phyloP scores from a whole-genome alignment of 106 monocot genomes.

The Dendrobium nobile region DNA sequence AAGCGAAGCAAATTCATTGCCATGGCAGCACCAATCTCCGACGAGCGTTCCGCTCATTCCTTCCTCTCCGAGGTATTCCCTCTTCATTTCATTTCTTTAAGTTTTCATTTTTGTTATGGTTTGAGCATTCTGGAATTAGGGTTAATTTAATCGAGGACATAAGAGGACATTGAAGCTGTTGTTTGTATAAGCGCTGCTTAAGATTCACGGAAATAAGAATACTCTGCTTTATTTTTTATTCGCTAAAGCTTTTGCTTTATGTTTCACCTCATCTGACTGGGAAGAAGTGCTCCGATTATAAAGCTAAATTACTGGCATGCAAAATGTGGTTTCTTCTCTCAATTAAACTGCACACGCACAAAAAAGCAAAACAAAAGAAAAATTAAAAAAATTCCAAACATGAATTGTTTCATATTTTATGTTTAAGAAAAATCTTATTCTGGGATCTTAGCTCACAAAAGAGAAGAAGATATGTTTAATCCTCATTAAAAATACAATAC shows the following conservation, averaged over 20 bases:
- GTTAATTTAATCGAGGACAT: not conserved
- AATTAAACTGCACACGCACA: too few relatives aligned
- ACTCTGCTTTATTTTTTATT: not conserved
- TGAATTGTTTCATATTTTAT: too few relatives aligned
- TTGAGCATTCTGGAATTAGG: not conserved
- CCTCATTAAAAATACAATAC: too few relatives aligned
- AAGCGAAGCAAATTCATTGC: conserved; percentile 92
- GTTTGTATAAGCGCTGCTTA: not conserved
- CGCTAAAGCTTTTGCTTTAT: not conserved
- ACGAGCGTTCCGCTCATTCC: conserved; percentile 75
- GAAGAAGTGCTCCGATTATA: not conserved
- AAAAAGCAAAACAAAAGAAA: too few relatives aligned
- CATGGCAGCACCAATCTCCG: conserved; percentile 62
- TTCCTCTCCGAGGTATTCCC: conserved; percentile 65
- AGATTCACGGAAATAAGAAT: not conserved
- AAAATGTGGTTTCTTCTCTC: too few relatives aligned
- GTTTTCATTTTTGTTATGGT: not conserved
- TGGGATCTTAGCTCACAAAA: too few relatives aligned
- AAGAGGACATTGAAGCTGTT: not conserved
- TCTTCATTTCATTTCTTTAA: not conserved
- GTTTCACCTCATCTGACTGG: not conserved
- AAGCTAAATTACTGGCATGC: too few relatives aligned
- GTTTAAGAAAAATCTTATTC: too few relatives aligned
- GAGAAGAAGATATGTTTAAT: too few relatives aligned
- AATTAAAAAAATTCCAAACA: too few relatives aligned